phyloP scores from a whole-genome alignment of 2,329 filamentous ascomycete species.

The Laburnicola sp. region DNA sequence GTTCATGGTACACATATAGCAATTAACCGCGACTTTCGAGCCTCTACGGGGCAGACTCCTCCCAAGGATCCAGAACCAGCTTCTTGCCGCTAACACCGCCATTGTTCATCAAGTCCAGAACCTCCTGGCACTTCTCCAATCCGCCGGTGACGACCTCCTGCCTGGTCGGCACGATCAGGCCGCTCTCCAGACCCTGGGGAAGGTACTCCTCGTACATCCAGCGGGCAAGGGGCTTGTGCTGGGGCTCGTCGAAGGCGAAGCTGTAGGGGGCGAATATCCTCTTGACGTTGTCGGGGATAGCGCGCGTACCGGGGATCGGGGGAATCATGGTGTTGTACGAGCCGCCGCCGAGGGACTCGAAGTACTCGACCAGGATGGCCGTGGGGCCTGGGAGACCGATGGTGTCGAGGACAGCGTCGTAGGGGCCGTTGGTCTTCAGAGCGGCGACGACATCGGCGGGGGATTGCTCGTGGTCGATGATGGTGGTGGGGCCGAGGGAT shows the following conservation, averaged over 20 bases:
- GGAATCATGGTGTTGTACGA: constrained; percentile 20
- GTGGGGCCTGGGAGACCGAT: constrained; percentile 14
- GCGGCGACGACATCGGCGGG: constrained; percentile 14
- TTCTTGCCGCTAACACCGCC: constrained; percentile 27
- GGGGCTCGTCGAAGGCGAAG: constrained; percentile 11
- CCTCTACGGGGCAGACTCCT: background rate
- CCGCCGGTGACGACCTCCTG: constrained; percentile 20
- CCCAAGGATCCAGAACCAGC: constrained; percentile 19
- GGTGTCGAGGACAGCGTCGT: constrained; percentile 31
- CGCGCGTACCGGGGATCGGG: constrained; percentile 3
- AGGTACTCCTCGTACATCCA: constrained; percentile 23
- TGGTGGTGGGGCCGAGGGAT: constrained; percentile 25
- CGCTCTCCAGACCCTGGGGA: constrained; percentile 13
- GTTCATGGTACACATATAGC: background rate
- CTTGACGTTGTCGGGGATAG: constrained; percentile 14
- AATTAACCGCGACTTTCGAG: background rate
- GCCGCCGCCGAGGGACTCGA: constrained; percentile 16
- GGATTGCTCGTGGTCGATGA: constrained; percentile 31
- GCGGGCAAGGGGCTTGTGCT: constrained; percentile 8
- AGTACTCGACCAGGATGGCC: constrained; percentile 16
- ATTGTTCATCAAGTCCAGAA: constrained; percentile 17
- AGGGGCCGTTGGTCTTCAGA: constrained; percentile 28
- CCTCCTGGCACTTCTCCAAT: constrained; percentile 15
- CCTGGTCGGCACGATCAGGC: constrained; percentile 13
- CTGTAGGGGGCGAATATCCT: constrained; percentile 21